Evolutionary conservation across 257 asterid species (phyloP), one percentile per base, ranked within the genome.

Genomic region (Linderniella brevidens): DNA sequence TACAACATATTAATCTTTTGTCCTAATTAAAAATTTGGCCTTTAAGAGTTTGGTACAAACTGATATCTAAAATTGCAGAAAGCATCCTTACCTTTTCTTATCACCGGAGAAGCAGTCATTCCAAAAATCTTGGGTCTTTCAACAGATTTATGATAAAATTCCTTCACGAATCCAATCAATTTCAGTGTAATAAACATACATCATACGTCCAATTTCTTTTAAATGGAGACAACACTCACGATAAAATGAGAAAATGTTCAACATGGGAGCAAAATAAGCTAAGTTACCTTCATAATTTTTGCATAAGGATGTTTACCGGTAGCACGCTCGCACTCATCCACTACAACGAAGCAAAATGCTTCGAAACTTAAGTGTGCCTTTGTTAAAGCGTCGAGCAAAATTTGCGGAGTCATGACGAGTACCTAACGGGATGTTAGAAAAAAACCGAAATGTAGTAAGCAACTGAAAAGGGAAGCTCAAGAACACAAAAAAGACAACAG

Each of bases 351-450:
- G 74, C 78, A 58, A 53, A 78, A 66, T 20, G 40, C 29, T 42
- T 69, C 72, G 20, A 80, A 63, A 46, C 59, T 65, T 58, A 88
- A 49, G 64, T 62, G 78, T 37, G 73, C 73, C 59, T 74, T 84
- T 67, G 70, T 69, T 66, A 88, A 55, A 53, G 82, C 85, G 40
- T 88, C 77, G 79, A 80, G 50, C 35, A 78, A 65, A 56, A 84
- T 66, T 73, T 88, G 98, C 19, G 98, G 95, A 47, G 95, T 84
- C 98, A 88, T 84, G 58, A 84, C 82, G 61, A 84, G 62, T 47
- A 88, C 86, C 97, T 88, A 54, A 59, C 44, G 35, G 49, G 52
- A 44, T 39, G 43, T 39, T 39, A 11, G 15, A 39, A 39, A 2
- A n/a, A 39, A 3, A 39, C 13, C 9, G 13, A 39, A 11, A 39